Conservation (phyloP, 2,329 filamentous ascomycete genomes). For the Fusarium scirpi region DNA sequence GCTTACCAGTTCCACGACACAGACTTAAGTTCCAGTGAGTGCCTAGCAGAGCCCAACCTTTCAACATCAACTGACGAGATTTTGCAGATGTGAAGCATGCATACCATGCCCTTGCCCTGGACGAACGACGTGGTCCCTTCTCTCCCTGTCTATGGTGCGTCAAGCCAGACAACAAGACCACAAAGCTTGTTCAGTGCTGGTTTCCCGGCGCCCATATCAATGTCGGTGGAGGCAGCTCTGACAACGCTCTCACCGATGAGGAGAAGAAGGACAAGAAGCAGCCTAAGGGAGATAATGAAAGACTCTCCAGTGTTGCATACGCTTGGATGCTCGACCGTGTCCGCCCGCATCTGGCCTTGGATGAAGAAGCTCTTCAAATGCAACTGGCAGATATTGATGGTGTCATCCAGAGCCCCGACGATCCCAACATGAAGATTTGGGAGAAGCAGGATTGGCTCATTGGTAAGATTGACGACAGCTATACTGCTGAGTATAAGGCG, state of each 20-base stretch:
- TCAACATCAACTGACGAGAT: not conserved
- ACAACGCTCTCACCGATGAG: slow-evolving; percentile 1
- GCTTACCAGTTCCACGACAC: slow-evolving; percentile 16
- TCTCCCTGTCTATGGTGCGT: slow-evolving; percentile 10
- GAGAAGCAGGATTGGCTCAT: slow-evolving; percentile 8
- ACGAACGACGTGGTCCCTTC: slow-evolving; percentile 11
- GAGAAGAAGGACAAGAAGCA: not conserved
- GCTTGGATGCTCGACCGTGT: slow-evolving; percentile 17
- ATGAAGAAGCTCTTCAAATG: slow-evolving; percentile 11
- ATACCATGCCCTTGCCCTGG: slow-evolving; percentile 9
- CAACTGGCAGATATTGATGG: slow-evolving; percentile 7
- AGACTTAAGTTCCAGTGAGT: slow-evolving; percentile 11
- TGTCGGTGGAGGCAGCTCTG: slow-evolving; percentile 9
- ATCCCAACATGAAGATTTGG: not conserved
- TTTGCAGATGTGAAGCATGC: slow-evolving; percentile 11
- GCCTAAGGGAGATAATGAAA: not conserved
- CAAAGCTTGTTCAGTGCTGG: slow-evolving; percentile 13
- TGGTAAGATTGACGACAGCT: slow-evolving; percentile 11
- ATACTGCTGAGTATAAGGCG: slow-evolving; percentile 1
- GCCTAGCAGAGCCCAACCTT: accelerated
- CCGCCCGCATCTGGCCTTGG: slow-evolving; percentile 5
- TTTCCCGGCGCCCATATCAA: slow-evolving; percentile 23
- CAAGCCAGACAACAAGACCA: not conserved
- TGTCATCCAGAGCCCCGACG: not conserved
- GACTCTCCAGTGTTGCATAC: slow-evolving; percentile 12